Conservation (phyloP, 2,329 filamentous ascomycete genomes). For the Pyricularia pennisetigena region DNA sequence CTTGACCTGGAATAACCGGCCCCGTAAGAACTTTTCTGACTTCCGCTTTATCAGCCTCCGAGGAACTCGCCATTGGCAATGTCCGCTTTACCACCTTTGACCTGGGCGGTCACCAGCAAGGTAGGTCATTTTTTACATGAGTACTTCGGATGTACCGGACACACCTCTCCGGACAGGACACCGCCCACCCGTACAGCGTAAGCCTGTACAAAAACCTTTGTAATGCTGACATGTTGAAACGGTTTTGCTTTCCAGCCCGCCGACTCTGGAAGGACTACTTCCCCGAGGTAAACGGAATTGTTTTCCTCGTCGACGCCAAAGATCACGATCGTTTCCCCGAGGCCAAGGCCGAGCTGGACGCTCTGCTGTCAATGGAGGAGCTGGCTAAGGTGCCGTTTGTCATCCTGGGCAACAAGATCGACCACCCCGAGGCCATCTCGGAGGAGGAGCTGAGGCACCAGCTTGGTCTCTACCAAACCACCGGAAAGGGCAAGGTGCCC, state of each 20-base stretch:
- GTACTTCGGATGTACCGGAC: neutral
- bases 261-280: constrained; percentile 97
- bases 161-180: too few species aligned
- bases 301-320: constrained; percentile 96
- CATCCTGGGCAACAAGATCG: constrained; percentile 98
- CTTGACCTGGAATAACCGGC: neutral
- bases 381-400: constrained; percentile 92
- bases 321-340: constrained; percentile 91
- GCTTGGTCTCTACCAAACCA: constrained; percentile 91
- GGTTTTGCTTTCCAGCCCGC: constrained; percentile 46
- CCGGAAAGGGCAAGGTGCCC: constrained; percentile 88
- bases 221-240: neutral
- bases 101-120: constrained; percentile 87
- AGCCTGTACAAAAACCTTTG: neutral
- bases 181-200: neutral
- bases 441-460: constrained; percentile 92
- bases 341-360: constrained; percentile 94
- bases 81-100: constrained; percentile 94
- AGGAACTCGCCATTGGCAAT: constrained; percentile 87
- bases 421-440: constrained; percentile 89
- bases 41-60: constrained; percentile 52
- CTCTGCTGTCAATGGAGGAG: constrained; percentile 93
- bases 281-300: constrained; percentile 90
- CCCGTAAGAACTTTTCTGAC: constrained; percentile 11
- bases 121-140: constrained; percentile 30